These are phyloP conservation scores for Lobosporangium transversale DNA, from an alignment of 192 early-diverging fungal genomes.

Conservation along the genomic window DNA sequence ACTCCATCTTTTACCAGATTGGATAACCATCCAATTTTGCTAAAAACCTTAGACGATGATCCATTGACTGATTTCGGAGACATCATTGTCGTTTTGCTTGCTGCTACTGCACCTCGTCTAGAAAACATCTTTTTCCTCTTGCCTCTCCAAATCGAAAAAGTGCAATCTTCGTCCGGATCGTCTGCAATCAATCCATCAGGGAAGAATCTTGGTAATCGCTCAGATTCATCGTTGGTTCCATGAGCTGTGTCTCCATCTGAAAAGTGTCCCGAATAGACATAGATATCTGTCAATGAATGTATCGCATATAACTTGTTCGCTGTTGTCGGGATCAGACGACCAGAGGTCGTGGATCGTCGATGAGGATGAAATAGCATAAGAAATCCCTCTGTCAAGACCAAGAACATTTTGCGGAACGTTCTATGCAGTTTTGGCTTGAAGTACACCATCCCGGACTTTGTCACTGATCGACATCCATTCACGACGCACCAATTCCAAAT, in stretches of 20 bases:
- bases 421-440: constrained; percentile 24
- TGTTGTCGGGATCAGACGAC: constrained; percentile 12
- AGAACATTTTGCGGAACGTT: constrained; percentile 49
- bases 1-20: constrained; percentile 37
- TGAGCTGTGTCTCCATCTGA: constrained; percentile 44
- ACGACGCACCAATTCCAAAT: constrained; percentile 57
- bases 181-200: constrained; percentile 45
- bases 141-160: constrained; percentile 54
- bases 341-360: constrained; percentile 21
- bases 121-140: constrained; percentile 37
- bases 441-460: constrained; percentile 51
- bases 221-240: constrained; percentile 36
- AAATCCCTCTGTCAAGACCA: constrained; percentile 41
- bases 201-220: constrained; percentile 42
- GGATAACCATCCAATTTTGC: constrained; percentile 21
- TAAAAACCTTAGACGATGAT: constrained; percentile 31
- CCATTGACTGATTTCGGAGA: constrained; percentile 7
- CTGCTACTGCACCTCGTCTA: constrained; percentile 5
- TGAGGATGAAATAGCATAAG: constrained; percentile 47
- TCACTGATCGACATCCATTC: constrained; percentile 53
- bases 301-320: constrained; percentile 23
- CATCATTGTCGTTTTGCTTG: constrained; percentile 23
- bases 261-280: constrained; percentile 53
- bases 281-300: constrained; percentile 46
- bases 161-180: constrained; percentile 54